These are phyloP conservation scores for Neophaeococcomyces aloes DNA, from an alignment of 2,329 filamentous ascomycete species.

Conservation along the genomic window DNA sequence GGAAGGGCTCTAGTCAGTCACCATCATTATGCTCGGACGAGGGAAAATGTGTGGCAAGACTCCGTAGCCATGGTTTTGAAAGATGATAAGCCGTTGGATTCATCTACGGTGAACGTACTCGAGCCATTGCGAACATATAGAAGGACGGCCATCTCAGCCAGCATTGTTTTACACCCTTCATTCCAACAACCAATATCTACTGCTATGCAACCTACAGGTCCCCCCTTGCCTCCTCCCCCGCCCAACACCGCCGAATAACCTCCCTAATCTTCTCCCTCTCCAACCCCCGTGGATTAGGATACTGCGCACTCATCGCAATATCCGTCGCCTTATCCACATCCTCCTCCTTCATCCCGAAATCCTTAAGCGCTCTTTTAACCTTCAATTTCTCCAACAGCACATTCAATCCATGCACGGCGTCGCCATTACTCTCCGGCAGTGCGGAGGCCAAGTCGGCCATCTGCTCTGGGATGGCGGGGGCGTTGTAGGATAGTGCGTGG, in stretches of 20 bases:
- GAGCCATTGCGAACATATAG: too few species aligned
- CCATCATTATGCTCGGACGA: too few species aligned
- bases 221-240: slow-evolving; percentile 36
- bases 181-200: too few species aligned
- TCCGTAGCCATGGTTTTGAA: too few species aligned
- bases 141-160: too few species aligned
- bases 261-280: slow-evolving; percentile 44
- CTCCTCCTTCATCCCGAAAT: slow-evolving; percentile 49
- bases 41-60: too few species aligned
- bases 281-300: slow-evolving; percentile 49
- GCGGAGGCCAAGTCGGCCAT: slow-evolving; percentile 45
- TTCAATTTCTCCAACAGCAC: slow-evolving; percentile 43
- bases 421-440: slow-evolving; percentile 47
- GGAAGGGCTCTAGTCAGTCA: too few species aligned
- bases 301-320: slow-evolving; percentile 48
- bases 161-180: too few species aligned
- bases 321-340: slow-evolving; percentile 52
- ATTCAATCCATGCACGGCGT: slow-evolving; percentile 49
- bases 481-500: slow-evolving; percentile 54
- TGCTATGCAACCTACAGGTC: too few species aligned
- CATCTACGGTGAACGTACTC: too few species aligned
- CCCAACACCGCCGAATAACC: slow-evolving; percentile 50
- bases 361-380: slow-evolving; percentile 44
- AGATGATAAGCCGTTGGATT: too few species aligned
- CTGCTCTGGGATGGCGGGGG: slow-evolving; percentile 42